Evolutionary conservation across 1,139 yeast species (phyloP), one percentile per base, ranked within the genome.

Genomic region (Sugiyamaella grinbergsii): DNA sequence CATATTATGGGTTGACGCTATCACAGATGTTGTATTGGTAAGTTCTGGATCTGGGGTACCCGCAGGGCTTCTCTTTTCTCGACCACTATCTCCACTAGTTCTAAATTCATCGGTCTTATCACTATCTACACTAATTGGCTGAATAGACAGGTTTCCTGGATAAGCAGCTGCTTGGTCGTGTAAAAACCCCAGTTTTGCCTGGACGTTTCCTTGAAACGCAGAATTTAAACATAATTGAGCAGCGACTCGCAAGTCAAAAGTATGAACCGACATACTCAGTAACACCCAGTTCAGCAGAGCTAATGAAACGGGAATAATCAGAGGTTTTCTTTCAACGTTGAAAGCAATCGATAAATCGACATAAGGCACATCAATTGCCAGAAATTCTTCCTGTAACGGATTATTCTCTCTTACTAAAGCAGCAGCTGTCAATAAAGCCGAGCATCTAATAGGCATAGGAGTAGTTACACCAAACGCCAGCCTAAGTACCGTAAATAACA

Each of bases 351-450:
- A 77, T 6, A 96, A 90, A 63, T 90, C 97, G 54, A 90, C 73
- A 62, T 83, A 88, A 0, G 98, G 98, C 4, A 93, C 96, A 65
- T 93, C 98, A 19, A 91, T 83, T 51, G 81, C 82, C 2, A 90
- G 77, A 62, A 93, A 84, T 56, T 81, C 81, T 20, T 71, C 71
- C 66, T 90, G 97, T 32, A 85, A 75, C 7, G 72, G 76, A 11
- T 77, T 67, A 65, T 88, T 83, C 34, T 82, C 78, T 54, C 81
- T 72, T 3, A 93, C 83, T 34, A 91, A 73, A 58, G 85, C 93
- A 1, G 94, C 91, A 1, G 88, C 81, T 0, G 95, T 81, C 10
- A 83, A 70, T 42, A 93, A 73, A 0, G 96, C 86, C 32, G 75
- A 68, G 1, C 85, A 76, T 56, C 95, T 78, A 3, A 89, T 75